Evolutionary conservation across 208 protist genomes (phyloP).

Genomic region (Vickermania spadyakhi): DNA sequence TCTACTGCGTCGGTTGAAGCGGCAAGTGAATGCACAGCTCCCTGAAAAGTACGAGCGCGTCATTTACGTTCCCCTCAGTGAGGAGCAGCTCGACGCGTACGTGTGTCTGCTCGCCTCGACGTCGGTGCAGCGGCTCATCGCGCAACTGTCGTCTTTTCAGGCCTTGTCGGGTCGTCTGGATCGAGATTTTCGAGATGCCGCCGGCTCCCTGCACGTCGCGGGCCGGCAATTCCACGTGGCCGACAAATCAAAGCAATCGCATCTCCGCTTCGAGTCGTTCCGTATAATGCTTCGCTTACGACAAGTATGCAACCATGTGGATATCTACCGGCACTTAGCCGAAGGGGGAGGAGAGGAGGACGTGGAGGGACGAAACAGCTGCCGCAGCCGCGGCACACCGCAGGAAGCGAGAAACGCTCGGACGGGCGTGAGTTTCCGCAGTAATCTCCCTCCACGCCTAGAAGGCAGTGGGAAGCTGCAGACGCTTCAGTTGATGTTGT

Average conservation of each 20-base stretch:
- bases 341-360: conserved; percentile 18
- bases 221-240: conserved; percentile 37
- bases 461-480: conserved; percentile 89
- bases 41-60: conserved; percentile 96
- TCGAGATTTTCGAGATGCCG: conserved; percentile 43
- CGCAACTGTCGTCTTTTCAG: conserved; percentile 17
- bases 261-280: conserved; percentile 48
- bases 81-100: conserved; percentile 91
- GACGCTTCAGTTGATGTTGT: conserved; percentile 87
- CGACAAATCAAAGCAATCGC: conserved; percentile 13
- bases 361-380: conserved; percentile 11
- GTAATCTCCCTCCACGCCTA: conserved; percentile 51
- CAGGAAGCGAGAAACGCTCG: not conserved
- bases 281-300: conserved; percentile 58
- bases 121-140: conserved; percentile 50
- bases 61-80: conserved; percentile 93
- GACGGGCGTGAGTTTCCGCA: conserved; percentile 30
- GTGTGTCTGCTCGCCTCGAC: conserved; percentile 70
- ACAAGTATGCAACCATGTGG: conserved; percentile 77
- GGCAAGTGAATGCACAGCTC: conserved; percentile 85
- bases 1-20: conserved; percentile 94
- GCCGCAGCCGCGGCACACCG: not conserved
- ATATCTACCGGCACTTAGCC: conserved; percentile 47
- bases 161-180: conserved; percentile 28
- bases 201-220: conserved; percentile 47